Evolutionary conservation across 331 rosid genomes (phyloP), one percentile per base, ranked within the genome.

Genomic region (Saraca asoca): DNA sequence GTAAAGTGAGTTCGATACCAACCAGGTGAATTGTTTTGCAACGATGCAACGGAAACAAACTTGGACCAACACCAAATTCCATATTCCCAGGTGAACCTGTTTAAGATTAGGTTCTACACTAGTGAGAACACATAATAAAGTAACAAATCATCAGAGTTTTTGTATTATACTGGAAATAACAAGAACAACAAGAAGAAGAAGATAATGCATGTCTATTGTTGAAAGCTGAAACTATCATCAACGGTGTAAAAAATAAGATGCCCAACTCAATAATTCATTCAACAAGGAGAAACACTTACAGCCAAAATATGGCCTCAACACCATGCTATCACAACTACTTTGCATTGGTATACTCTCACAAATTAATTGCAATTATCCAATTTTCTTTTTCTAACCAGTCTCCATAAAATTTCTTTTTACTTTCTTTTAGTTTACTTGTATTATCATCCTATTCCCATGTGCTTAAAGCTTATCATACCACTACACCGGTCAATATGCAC

Each of bases 21-120:
- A 38, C 42, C 42, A 38, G 42, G 7, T 38, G 42, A 38, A 85
- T 58, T 24, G 86, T 88, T 79, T 88, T 85, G 62, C 85, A 72
- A 41, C 79, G 87, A 74, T 81, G 80, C 80, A 80, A 49, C 0
- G 95, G 87, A 74, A 81, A 85, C 64, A 88, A 75, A 75, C 29
- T 64, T 57, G 72, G 69, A 46, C 73, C 87, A 12, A 59, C 67
- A 35, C 76, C 66, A 37, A 77, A 62, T 59, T 81, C 84, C 86
- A 79, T 79, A 46, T 62, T 39, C 68, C 45, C 64, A 7, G 77
- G 64, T 24, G 35, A 58, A 35, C 77, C 81, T 70, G 24, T 42
- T 16, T 18, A 56, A 48, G n/a, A 62, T 53, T 20, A 9, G 19
- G 15, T 12, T 65, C 37, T 34, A 64, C 9, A 64, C 29, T 17